phyloP scores from a whole-genome alignment of 495 filamentous ascomycete genomes.

The Chaetomium fimeti region DNA sequence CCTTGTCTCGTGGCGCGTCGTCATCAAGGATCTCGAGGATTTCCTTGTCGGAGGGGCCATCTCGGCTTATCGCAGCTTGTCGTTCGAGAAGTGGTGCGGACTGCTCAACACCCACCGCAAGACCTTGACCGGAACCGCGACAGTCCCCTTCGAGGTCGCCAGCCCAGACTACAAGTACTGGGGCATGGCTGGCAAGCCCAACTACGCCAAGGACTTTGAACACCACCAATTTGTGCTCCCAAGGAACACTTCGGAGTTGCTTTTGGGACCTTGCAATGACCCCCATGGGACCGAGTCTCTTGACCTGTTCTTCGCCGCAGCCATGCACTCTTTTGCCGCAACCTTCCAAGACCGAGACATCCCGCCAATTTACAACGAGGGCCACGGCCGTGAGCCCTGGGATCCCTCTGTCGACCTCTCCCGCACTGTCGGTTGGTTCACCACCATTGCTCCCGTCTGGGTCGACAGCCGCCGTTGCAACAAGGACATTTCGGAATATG shows the following conservation, averaged over 20 bases:
- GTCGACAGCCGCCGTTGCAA: slow-evolving; percentile 10
- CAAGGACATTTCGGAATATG: slow-evolving; percentile 17
- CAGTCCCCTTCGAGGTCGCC: slow-evolving; percentile 12
- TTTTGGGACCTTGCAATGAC: slow-evolving; percentile 27
- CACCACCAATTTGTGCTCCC: slow-evolving; percentile 20
- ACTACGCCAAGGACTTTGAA: slow-evolving; percentile 23
- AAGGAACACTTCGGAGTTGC: slow-evolving; percentile 16
- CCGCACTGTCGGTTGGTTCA: slow-evolving; percentile 28
- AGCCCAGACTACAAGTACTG: slow-evolving; percentile 26
- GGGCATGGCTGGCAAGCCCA: slow-evolving; percentile 26
- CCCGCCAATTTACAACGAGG: slow-evolving; percentile 43
- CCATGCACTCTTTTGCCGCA: slow-evolving; percentile 31
- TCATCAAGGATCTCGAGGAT: slow-evolving; percentile 57
- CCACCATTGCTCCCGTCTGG: slow-evolving; percentile 19
- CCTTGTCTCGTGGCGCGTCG: slow-evolving; percentile 59
- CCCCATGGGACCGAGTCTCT: slow-evolving; percentile 29
- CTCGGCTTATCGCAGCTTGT: slow-evolving; percentile 30
- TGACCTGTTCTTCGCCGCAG: slow-evolving; percentile 30
- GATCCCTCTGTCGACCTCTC: slow-evolving; percentile 17
- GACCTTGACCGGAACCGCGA: not conserved
- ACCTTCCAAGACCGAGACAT: slow-evolving; percentile 42
- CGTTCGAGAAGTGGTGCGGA: slow-evolving; percentile 52
- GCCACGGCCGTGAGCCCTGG: slow-evolving; percentile 30
- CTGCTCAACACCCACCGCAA: slow-evolving; percentile 24
- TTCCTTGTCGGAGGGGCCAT: slow-evolving; percentile 36